These are phyloP conservation scores for Didymella exigua DNA, from an alignment of 2,329 filamentous ascomycete species.

Conservation along the genomic window DNA sequence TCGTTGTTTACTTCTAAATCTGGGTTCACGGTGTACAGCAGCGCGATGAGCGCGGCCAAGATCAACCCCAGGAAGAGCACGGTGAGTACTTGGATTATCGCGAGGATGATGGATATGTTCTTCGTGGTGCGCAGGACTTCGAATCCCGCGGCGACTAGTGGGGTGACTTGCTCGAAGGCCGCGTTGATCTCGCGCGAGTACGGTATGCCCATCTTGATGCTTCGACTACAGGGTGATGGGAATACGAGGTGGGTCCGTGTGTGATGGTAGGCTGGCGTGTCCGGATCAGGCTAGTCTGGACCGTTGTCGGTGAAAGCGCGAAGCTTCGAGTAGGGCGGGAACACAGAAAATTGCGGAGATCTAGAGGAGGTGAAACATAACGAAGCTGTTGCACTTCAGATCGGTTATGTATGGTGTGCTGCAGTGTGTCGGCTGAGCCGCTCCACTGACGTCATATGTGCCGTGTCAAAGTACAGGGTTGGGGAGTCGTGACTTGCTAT, in stretches of 20 bases:
- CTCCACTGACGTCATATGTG: constrained; percentile 29
- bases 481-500: no score
- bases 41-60: constrained; percentile 45
- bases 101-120: constrained; percentile 57
- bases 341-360: background rate
- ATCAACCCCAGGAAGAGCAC: constrained; percentile 51
- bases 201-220: constrained; percentile 55
- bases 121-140: constrained; percentile 57
- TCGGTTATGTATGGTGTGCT: constrained; percentile 4
- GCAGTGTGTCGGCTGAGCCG: background rate
- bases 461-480: no score
- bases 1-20: constrained; percentile 52
- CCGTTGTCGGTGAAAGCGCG: background rate
- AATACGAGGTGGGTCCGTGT: background rate
- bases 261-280: background rate
- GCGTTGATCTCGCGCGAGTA: constrained; percentile 59
- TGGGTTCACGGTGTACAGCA: constrained; percentile 56
- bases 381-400: background rate
- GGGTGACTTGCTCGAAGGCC: constrained; percentile 60
- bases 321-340: background rate
- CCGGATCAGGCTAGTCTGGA: background rate
- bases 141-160: constrained; percentile 57
- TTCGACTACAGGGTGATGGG: background rate
- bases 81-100: constrained; percentile 55
- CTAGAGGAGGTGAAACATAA: background rate